A percentile compares a stretch with the other conserved stretches of the same genome.
Evolutionary conservation across 2,329 filamentous ascomycete genomes (phyloP).

Genomic region (Trichoderma semiorbis): DNA sequence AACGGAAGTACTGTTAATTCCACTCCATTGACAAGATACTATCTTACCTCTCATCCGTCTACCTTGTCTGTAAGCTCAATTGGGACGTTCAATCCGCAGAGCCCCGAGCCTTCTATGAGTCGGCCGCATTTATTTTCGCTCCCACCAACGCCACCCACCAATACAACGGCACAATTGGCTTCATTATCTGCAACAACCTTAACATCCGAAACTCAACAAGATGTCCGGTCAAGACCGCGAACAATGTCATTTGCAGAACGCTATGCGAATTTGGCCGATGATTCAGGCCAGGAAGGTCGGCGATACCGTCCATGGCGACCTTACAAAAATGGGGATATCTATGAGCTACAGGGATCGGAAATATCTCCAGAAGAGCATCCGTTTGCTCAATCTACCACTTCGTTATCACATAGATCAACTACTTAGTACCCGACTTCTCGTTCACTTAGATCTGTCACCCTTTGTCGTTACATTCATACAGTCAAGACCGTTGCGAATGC

Average conservation of each 20-base stretch:
- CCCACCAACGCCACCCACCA: not conserved
- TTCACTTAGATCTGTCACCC: rapidly evolving
- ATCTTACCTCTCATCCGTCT: not conserved
- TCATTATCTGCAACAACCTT: not conserved
- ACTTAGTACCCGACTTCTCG: not conserved
- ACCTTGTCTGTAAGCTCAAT: not conserved
- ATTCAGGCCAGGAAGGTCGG: no score
- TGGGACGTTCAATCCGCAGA: not conserved
- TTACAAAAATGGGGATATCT: not conserved
- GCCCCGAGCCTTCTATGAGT: not conserved
- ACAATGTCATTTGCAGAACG: not conserved
- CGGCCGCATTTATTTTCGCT: not conserved
- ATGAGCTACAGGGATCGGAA: not conserved
- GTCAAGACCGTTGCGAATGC: not conserved
- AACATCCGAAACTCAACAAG: not conserved
- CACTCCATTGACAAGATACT: not conserved
- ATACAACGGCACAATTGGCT: not conserved
- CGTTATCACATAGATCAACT: not conserved
- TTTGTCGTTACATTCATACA: not conserved
- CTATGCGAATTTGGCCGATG: not conserved
- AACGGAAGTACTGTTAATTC: not conserved
- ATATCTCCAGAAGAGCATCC: not conserved
- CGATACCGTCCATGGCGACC: not conserved
- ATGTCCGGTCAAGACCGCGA: not conserved
- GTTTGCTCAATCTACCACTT: not conserved